Evolutionary conservation across 2,329 filamentous ascomycete species (phyloP).

Genomic region (Penicillium sp.): DNA sequence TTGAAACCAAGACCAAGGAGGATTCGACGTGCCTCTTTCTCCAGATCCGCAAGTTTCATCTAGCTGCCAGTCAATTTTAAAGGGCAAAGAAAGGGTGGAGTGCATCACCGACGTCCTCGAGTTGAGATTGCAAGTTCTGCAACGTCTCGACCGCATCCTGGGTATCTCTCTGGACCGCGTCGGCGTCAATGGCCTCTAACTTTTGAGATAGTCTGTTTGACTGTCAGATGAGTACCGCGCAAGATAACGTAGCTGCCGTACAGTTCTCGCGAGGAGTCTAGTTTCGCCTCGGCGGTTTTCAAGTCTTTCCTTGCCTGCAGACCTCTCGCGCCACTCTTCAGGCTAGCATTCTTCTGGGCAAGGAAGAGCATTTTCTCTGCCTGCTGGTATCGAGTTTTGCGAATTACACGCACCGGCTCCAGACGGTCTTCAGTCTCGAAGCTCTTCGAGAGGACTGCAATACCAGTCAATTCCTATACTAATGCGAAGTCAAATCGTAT

Average conservation of each 20-base stretch:
- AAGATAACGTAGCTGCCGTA: conserved; percentile 34
- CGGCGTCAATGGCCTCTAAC: conserved; percentile 56
- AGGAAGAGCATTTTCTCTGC: conserved; percentile 64
- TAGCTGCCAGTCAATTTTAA: conserved; percentile 19
- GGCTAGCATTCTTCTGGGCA: conserved; percentile 68
- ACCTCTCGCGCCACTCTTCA: conserved; percentile 72
- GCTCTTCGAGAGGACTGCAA: conserved; percentile 57
- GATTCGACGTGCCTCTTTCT: conserved; percentile 64
- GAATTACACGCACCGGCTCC: conserved; percentile 59
- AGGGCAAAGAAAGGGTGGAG: background rate
- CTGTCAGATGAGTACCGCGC: conserved; percentile 1
- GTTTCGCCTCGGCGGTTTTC: conserved; percentile 64
- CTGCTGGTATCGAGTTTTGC: conserved; percentile 61
- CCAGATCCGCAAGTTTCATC: conserved; percentile 60
- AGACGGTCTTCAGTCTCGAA: conserved; percentile 58
- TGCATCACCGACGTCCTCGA: conserved; percentile 56
- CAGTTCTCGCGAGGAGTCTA: conserved; percentile 57
- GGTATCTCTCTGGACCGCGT: conserved; percentile 61
- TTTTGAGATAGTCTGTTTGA: conserved; percentile 48
- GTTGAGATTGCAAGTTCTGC: conserved; percentile 63
- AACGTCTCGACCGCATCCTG: conserved; percentile 68
- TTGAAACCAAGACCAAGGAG: conserved; percentile 70
- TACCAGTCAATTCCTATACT: background rate
- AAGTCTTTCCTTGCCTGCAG: conserved; percentile 73
- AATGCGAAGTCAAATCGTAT: background rate